phyloP scores from a whole-genome alignment of 768 basidiomycete species.

The Rhodotorula diobovata region DNA sequence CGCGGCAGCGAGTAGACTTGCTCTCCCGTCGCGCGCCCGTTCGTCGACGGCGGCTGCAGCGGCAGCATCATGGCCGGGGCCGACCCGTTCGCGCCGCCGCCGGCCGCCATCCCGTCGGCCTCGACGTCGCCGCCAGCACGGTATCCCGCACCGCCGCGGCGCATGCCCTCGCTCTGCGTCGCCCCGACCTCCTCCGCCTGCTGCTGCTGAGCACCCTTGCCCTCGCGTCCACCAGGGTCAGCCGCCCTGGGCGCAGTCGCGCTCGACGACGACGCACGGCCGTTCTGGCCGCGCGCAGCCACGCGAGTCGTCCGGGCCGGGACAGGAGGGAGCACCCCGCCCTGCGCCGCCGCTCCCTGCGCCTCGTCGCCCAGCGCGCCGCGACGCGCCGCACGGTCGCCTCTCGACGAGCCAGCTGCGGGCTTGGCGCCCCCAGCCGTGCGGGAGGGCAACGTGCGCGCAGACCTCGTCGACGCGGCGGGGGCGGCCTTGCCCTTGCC shows the following conservation, averaged over 20 bases:
- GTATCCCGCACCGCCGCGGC: slow-evolving; percentile 14
- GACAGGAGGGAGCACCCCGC: not conserved
- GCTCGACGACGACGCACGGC: not conserved
- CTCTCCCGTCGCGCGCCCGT: not conserved
- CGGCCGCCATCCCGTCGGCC: not conserved
- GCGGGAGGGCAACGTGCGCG: not conserved
- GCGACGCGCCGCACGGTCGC: not conserved
- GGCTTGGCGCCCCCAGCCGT: not conserved
- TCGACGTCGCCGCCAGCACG: no score
- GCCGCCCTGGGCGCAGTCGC: not conserved
- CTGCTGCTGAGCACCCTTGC: not conserved
- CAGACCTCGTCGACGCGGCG: not conserved
- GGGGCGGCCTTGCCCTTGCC: no score
- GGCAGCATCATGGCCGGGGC: not conserved
- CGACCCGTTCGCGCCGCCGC: no score
- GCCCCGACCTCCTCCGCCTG: not conserved
- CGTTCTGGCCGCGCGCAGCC: not conserved
- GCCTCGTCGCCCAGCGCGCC: not conserved
- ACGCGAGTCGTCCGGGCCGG: not conserved
- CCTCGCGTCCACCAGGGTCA: not conserved
- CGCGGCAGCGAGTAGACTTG: slow-evolving; percentile 18
- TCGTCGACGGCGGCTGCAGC: not conserved
- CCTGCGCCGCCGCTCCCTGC: not conserved
- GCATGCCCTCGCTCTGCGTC: slow-evolving; percentile 3
- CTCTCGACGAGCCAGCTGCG: not conserved